Evolutionary conservation across 2,329 filamentous ascomycete species (phyloP).

Genomic region (Alternaria consortialis): DNA sequence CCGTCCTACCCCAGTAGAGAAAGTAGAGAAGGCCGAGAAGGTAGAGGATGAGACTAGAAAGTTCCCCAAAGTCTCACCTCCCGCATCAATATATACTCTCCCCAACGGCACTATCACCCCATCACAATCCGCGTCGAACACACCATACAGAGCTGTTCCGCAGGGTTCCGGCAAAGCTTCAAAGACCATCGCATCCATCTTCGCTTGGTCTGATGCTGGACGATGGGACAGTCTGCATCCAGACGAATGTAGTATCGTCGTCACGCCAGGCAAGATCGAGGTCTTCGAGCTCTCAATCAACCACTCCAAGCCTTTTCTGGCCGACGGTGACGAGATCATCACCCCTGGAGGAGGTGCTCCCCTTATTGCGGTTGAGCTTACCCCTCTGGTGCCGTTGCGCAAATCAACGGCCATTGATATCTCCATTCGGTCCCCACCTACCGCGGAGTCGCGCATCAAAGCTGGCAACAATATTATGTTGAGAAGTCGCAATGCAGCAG

Average conservation of each 20-base stretch:
- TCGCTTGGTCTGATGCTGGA: conserved; percentile 68
- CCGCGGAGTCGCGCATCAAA: conserved; percentile 73
- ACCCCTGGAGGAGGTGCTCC: conserved; percentile 55
- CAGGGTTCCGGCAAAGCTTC: conserved; percentile 61
- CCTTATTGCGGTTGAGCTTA: conserved; percentile 80
- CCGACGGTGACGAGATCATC: conserved; percentile 52
- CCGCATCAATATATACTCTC: conserved; percentile 50
- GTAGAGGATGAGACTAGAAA: conserved; percentile 41
- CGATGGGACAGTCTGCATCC: conserved; percentile 69
- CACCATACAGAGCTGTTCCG: conserved; percentile 66
- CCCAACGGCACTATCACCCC: conserved; percentile 70
- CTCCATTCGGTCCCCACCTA: conserved; percentile 88
- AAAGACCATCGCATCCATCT: conserved; percentile 67
- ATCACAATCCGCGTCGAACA: conserved; percentile 84
- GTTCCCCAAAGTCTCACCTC: conserved; percentile 56
- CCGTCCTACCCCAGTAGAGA: conserved; percentile 19
- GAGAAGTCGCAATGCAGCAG: conserved; percentile 77
- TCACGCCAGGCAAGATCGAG: conserved; percentile 71
- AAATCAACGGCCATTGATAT: conserved; percentile 93
- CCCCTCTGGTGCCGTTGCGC: conserved; percentile 87
- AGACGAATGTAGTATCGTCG: conserved; percentile 69
- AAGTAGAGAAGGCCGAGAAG: conserved; percentile 10
- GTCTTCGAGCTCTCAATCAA: conserved; percentile 65
- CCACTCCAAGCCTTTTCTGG: conserved; percentile 55
- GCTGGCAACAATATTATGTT: conserved; percentile 86